Evolutionary conservation across 768 basidiomycete genomes (phyloP), one percentile per base, ranked within the genome.

Genomic region (Amanita jacksonii): DNA sequence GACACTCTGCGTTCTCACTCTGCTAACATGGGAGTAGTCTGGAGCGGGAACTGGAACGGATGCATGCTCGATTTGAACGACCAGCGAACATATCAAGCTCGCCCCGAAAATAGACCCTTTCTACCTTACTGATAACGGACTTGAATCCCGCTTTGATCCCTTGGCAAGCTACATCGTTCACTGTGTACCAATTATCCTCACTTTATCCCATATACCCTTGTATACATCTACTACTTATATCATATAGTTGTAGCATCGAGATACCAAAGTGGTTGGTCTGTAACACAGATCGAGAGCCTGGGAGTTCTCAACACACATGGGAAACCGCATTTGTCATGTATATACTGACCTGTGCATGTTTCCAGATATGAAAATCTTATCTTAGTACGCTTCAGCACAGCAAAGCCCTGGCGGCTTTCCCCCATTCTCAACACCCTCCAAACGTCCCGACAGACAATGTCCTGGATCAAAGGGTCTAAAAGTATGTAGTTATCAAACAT

Each of bases 31-130:
- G 10, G 13, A n/a, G 23, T 49, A 81, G 79, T 33, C 64, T 81
- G 25, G 79, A 83, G 48, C 70, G 75, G 12, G 81, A 83, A 56
- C 65, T 83, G n/a, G 82, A 84, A 56, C 66, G 81, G 30, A 64
- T 83, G 31, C 72, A 77, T n/a, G 72, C 68, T 56, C 74, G 80
- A 38, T 67, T 83, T 4, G 79, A 75, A 40, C 69, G 78, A 51
- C 77, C 81, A 4, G 63, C 72, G 27, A 51, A 57, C 12, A 55
- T 57, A 12, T 52, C 56, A 3, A 54, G 54, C 34, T 63, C 63
- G 28, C 60, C 63, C 10, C 60, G 63, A 34, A 66, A 65, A n/a
- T n/a, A n/a, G n/a, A n/a, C n/a, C n/a, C n/a, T n/a, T n/a, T n/a
- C n/a, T n/a, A n/a, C n/a, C n/a, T n/a, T n/a, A n/a, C n/a, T n/a